A percentile compares a stretch with the other conserved stretches of the same genome.
Evolutionary conservation across 768 basidiomycete species (phyloP).

Genomic region (Erythrobasidium yunnanense): DNA sequence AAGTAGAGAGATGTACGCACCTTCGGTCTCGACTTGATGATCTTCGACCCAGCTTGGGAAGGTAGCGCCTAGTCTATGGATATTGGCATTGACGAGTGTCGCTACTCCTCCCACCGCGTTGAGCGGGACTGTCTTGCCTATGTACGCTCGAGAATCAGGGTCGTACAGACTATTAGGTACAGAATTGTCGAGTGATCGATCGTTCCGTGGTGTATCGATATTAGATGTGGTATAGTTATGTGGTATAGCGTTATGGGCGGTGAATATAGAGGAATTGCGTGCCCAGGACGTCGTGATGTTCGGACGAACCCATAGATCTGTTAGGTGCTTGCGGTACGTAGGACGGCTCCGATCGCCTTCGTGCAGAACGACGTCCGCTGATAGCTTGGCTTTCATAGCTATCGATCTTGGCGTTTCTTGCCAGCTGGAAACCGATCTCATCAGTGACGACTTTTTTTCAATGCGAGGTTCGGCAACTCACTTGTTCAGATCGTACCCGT

Average conservation of each 20-base stretch:
- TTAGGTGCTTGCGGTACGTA: slow-evolving; percentile 32
- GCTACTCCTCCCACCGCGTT: slow-evolving; percentile 27
- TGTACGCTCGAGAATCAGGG: neutral
- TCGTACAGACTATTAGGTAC: neutral
- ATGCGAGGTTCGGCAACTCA: neutral
- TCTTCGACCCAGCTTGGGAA: slow-evolving; percentile 26
- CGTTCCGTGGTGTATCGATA: too few relatives aligned
- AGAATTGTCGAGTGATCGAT: neutral
- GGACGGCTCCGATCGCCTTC: slow-evolving; percentile 13
- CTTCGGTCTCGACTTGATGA: slow-evolving; percentile 27
- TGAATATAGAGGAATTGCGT: too few relatives aligned
- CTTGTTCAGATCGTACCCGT: slow-evolving; percentile 32
- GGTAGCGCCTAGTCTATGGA: slow-evolving; percentile 21
- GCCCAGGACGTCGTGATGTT: too few relatives aligned
- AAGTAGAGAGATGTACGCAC: neutral
- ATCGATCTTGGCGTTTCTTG: slow-evolving; percentile 31
- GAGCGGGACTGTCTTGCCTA: slow-evolving; percentile 6
- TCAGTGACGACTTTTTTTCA: neutral
- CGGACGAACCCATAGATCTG: slow-evolving; percentile 12
- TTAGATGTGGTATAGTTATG: too few relatives aligned
- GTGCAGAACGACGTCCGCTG: slow-evolving; percentile 18
- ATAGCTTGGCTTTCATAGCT: neutral
- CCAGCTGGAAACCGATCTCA: too few relatives aligned
- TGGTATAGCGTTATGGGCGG: neutral
- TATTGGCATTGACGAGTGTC: slow-evolving; percentile 22